phyloP scores from a whole-genome alignment of 805 yeast species.

The Candida suzukii region DNA sequence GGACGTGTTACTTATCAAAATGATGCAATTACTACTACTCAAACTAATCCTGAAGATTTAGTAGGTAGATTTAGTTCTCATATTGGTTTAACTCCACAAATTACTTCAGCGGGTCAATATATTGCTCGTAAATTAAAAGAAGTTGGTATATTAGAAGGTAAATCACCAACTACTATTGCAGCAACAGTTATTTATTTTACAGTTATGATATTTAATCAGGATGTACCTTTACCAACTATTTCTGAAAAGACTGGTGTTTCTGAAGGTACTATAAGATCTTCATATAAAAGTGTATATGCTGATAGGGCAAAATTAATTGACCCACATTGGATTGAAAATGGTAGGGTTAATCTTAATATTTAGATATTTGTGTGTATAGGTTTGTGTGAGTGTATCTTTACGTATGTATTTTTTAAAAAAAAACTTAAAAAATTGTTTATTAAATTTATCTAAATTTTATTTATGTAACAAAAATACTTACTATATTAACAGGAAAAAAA shows the following conservation, averaged over 20 bases:
- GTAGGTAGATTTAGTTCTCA: conserved; percentile 95
- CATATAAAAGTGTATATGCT: conserved; percentile 75
- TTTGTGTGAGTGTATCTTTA: not conserved
- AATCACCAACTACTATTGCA: conserved; percentile 95
- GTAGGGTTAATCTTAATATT: conserved; percentile 44
- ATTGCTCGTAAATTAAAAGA: conserved; percentile 88
- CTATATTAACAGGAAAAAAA: too few species aligned
- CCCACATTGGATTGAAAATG: conserved; percentile 66
- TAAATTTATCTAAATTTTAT: too few species aligned
- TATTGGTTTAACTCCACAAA: conserved; percentile 76
- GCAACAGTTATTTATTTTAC: conserved; percentile 97
- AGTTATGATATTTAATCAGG: conserved; percentile 76
- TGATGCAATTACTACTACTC: conserved; percentile 60
- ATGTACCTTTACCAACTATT: conserved; percentile 68
- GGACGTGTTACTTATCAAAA: conserved; percentile 37
- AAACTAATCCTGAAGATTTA: conserved; percentile 88
- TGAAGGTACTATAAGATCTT: conserved; percentile 94
- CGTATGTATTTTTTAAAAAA: too few species aligned
- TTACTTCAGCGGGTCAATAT: conserved; percentile 87
- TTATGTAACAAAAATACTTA: too few species aligned
- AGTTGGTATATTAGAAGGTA: conserved; percentile 89
- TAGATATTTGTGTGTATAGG: not conserved
- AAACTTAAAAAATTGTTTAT: too few species aligned
- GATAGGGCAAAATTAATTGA: conserved; percentile 69
- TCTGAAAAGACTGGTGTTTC: conserved; percentile 93